Percentiles rank a stretch among this genome's conserved stretches.
These are phyloP conservation scores for Biscogniauxia mediterranea DNA, from an alignment of 2,329 filamentous ascomycete species.

Conservation along the genomic window DNA sequence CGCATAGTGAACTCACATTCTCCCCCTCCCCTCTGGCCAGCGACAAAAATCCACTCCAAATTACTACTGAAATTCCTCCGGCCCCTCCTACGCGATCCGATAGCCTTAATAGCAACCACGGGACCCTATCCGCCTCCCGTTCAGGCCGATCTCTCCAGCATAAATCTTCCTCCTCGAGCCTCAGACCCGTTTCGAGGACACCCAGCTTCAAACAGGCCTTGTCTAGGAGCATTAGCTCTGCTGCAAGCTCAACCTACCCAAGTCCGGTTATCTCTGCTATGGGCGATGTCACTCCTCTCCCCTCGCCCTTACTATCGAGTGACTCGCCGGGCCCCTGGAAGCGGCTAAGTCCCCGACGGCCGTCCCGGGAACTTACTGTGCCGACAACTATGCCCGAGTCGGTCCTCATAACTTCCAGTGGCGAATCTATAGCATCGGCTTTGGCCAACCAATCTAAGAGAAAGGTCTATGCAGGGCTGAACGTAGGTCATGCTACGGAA, in stretches of 20 bases:
- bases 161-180: slow-evolving; percentile 43
- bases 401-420: slow-evolving; percentile 49
- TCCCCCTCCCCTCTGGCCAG: slow-evolving; percentile 19
- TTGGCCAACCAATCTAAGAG: slow-evolving; percentile 54
- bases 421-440: slow-evolving; percentile 52
- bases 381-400: slow-evolving; percentile 41
- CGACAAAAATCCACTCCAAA: slow-evolving; percentile 32
- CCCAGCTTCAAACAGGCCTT: slow-evolving; percentile 61
- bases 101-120: slow-evolving; percentile 37
- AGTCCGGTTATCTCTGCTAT: slow-evolving; percentile 74
- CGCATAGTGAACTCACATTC: slow-evolving; percentile 17
- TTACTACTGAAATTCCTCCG: slow-evolving; percentile 38
- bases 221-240: slow-evolving; percentile 50
- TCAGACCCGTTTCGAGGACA: slow-evolving; percentile 56
- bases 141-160: slow-evolving; percentile 35
- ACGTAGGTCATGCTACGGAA: slow-evolving; percentile 31
- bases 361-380: slow-evolving; percentile 45
- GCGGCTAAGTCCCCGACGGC: slow-evolving; percentile 46
- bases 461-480: slow-evolving; percentile 53
- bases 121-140: slow-evolving; percentile 32
- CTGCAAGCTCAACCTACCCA: slow-evolving; percentile 65
- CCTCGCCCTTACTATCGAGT: slow-evolving; percentile 66
- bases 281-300: slow-evolving; percentile 75
- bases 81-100: slow-evolving; percentile 28
- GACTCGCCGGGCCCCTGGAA: slow-evolving; percentile 69